Evolutionary conservation across 2,329 filamentous ascomycete species (phyloP).

Genomic region (Verticillium zaregamsianum): DNA sequence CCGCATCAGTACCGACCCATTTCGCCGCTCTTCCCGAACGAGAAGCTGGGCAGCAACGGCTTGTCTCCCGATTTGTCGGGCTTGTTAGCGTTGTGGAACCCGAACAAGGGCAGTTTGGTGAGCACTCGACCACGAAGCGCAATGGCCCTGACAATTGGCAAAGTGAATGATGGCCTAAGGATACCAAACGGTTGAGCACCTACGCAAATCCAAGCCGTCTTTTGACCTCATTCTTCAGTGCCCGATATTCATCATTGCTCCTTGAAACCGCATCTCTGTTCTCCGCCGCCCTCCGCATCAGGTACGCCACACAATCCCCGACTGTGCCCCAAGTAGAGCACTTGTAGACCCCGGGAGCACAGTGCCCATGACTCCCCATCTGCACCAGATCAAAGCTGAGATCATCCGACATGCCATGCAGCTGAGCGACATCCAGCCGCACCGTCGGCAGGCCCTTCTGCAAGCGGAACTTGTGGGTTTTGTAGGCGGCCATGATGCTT

Average conservation of each 20-base stretch:
- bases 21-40: background rate
- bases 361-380: background rate
- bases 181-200: background rate
- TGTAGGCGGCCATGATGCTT: conserved; percentile 30
- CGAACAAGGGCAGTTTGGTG: no score
- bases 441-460: conserved; percentile 27
- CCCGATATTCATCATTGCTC: conserved; percentile 23
- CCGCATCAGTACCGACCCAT: background rate
- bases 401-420: conserved; percentile 55
- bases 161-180: background rate
- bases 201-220: conserved; percentile 21
- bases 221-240: conserved; percentile 22
- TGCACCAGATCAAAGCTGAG: conserved; percentile 46
- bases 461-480: conserved; percentile 37
- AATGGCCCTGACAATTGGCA: background rate
- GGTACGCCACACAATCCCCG: conserved; percentile 21
- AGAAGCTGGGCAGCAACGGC: conserved; percentile 2
- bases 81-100: background rate
- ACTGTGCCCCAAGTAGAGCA: conserved; percentile 23
- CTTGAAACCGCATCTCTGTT: conserved; percentile 27
- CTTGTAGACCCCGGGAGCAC: conserved; percentile 16
- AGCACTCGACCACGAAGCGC: no score
- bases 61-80: conserved; percentile 4
- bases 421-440: conserved; percentile 43
- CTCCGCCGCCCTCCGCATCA: conserved; percentile 20